Conservation (phyloP, 768 basidiomycete species). For the Tricholoma sp. region DNA sequence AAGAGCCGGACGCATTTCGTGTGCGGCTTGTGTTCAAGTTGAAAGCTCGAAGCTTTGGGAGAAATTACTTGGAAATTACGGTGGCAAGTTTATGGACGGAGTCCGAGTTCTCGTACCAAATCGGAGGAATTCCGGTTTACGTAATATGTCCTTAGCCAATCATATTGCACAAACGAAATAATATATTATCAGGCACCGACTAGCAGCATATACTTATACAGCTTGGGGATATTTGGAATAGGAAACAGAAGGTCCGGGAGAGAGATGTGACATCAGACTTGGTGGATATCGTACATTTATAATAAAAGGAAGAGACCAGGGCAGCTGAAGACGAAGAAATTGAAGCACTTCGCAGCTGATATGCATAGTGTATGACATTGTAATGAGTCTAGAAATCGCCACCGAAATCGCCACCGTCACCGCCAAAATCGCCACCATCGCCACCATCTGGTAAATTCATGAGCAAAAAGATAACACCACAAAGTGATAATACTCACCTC, state of each 20-base stretch:
- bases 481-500: not conserved
- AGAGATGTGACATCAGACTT: too few relatives aligned
- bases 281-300: too few relatives aligned
- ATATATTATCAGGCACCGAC: not conserved
- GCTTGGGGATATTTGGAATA: too few relatives aligned
- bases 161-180: too few relatives aligned
- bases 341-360: too few relatives aligned
- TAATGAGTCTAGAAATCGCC: not conserved
- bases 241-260: too few relatives aligned
- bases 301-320: too few relatives aligned
- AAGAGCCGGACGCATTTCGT: conserved; percentile 21
- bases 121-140: not conserved
- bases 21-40: conserved; percentile 2
- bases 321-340: too few relatives aligned
- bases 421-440: conserved; percentile 9
- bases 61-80: not conserved
- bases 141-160: not conserved
- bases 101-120: conserved; percentile 4
- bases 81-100: not conserved
- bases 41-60: not conserved
- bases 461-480: not conserved
- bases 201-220: too few relatives aligned
- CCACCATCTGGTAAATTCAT: not conserved
- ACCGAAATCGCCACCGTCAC: not conserved
- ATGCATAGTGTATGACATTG: too few relatives aligned